phyloP scores from a whole-genome alignment of 495 filamentous ascomycete genomes.

The Penicillium pulvis region DNA sequence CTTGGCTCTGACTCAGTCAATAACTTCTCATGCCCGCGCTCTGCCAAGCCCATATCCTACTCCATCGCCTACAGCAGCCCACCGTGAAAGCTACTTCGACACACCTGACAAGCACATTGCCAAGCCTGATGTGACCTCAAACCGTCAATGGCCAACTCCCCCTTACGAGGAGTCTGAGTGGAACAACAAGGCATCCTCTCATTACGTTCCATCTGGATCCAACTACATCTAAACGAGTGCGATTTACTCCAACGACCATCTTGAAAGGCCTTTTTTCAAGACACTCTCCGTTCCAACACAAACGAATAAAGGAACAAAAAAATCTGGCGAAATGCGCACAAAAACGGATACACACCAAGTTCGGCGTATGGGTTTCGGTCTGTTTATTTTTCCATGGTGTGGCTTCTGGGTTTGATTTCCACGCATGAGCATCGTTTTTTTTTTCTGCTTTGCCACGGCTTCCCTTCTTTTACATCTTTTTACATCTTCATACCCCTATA shows the following conservation, averaged over 20 bases:
- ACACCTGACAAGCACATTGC: slow-evolving; percentile 61
- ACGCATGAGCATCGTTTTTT: slow-evolving; percentile 15
- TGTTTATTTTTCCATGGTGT: slow-evolving; percentile 29
- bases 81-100: slow-evolving; percentile 71
- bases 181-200: slow-evolving; percentile 71
- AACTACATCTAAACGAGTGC: slow-evolving; percentile 43
- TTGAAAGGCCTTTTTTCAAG: slow-evolving; percentile 17
- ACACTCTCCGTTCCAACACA: slow-evolving; percentile 1
- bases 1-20: slow-evolving; percentile 51
- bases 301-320: slow-evolving; percentile 26
- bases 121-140: slow-evolving; percentile 55
- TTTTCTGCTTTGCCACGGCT: slow-evolving; percentile 19
- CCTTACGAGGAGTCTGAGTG: slow-evolving; percentile 90
- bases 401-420: slow-evolving; percentile 27
- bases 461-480: slow-evolving; percentile 21
- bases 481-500: slow-evolving; percentile 42
- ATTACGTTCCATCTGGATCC: slow-evolving; percentile 68
- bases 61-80: slow-evolving; percentile 85
- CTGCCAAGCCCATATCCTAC: slow-evolving; percentile 87
- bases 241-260: slow-evolving; percentile 6
- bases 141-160: slow-evolving; percentile 91
- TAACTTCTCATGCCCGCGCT: slow-evolving; percentile 39
- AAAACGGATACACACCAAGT: slow-evolving; percentile 33
- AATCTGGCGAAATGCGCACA: slow-evolving; percentile 30
- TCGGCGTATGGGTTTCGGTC: slow-evolving; percentile 43